Evolutionary conservation across 2,329 filamentous ascomycete species (phyloP).

Genomic region (Colletotrichum sp.): DNA sequence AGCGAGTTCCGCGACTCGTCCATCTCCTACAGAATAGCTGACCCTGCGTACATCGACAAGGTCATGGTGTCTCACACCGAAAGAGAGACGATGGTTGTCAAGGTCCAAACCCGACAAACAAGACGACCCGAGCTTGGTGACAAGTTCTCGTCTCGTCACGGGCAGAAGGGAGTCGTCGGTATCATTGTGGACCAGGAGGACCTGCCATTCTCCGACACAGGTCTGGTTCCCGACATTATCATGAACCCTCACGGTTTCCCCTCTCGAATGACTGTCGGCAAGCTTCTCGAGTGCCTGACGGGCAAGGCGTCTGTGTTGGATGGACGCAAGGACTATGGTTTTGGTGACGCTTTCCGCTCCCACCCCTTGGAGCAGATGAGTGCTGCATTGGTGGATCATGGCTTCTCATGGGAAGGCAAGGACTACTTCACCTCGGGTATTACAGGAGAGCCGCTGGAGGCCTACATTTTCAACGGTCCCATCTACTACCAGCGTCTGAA

Average conservation of each 20-base stretch:
- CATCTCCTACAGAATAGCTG: conserved; percentile 81
- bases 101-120: conserved; percentile 95
- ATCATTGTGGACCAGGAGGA: conserved; percentile 97
- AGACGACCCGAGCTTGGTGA: conserved; percentile 93
- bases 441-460: conserved; percentile 90
- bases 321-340: conserved; percentile 87
- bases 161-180: conserved; percentile 96
- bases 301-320: conserved; percentile 91
- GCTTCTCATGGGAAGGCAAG: conserved; percentile 96
- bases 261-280: conserved; percentile 98
- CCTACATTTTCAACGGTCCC: conserved; percentile 97
- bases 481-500: conserved; percentile 99
- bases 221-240: conserved; percentile 96
- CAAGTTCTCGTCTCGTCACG: conserved; percentile 98
- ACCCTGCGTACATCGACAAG: conserved; percentile 92
- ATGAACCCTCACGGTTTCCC: conserved; percentile 99
- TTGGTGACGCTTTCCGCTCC: conserved; percentile 80
- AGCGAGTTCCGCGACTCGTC: conserved; percentile 71
- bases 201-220: conserved; percentile 91
- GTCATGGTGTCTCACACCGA: conserved; percentile 93
- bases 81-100: conserved; percentile 84
- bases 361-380: conserved; percentile 89
- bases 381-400: conserved; percentile 80
- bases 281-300: conserved; percentile 92
- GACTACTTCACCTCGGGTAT: conserved; percentile 96